phyloP scores from a whole-genome alignment of 1,284 basidiomycete species.

The Heterobasidion occidentale region DNA sequence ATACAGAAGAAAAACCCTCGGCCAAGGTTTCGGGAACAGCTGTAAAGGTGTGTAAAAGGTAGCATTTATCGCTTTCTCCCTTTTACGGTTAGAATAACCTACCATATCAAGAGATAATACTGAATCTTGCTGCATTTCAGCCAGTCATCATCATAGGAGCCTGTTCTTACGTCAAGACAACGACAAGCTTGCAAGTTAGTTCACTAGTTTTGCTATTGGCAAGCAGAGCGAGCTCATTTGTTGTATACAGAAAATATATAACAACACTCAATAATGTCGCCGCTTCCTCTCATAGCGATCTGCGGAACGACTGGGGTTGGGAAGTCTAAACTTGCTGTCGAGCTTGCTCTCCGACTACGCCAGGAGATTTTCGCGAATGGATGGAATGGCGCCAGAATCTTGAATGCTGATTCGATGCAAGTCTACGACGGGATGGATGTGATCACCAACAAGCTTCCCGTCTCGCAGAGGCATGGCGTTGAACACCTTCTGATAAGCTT shows the following conservation, averaged over 20 bases:
- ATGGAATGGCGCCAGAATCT: constrained; percentile 65
- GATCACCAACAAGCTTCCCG: constrained; percentile 91
- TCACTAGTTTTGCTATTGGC: too few relatives aligned
- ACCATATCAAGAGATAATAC: too few relatives aligned
- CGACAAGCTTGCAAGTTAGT: too few relatives aligned
- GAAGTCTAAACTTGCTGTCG: constrained; percentile 89
- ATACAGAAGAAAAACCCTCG: too few relatives aligned
- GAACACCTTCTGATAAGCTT: constrained; percentile 89
- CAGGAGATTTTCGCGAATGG: constrained; percentile 20
- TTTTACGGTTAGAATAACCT: too few relatives aligned
- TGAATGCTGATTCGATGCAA: constrained; percentile 99
- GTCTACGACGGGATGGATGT: constrained; percentile 91
- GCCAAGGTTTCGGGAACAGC: too few relatives aligned
- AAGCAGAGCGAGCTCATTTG: not conserved
- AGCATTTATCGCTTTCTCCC: too few relatives aligned
- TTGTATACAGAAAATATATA: not conserved
- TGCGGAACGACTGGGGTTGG: constrained; percentile 96
- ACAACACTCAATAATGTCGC: constrained; percentile 12
- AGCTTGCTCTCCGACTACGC: constrained; percentile 65
- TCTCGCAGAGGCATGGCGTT: constrained; percentile 71
- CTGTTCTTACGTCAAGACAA: too few relatives aligned
- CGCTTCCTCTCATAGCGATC: constrained; percentile 70
- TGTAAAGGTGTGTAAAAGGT: too few relatives aligned
- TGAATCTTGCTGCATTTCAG: too few relatives aligned
- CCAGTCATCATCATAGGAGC: too few relatives aligned